Evolutionary conservation across 768 basidiomycete species (phyloP), one percentile per base, ranked within the genome.

Genomic region (Scleroderma citrinum): DNA sequence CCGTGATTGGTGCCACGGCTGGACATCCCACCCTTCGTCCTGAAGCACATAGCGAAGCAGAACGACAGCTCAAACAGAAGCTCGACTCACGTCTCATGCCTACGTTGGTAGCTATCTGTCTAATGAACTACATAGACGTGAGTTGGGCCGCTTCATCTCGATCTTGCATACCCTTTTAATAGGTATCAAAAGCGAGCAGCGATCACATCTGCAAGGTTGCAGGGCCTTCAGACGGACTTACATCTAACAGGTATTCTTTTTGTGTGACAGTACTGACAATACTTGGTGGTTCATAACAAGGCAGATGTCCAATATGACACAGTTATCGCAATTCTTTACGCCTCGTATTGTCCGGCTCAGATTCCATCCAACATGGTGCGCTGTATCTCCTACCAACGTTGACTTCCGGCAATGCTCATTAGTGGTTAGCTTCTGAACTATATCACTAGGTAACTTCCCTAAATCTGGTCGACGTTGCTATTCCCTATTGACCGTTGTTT

Each of bases 291-390:
- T 46, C 29, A 50, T 30, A 13, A 5, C 12, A 30, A 24, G 20
- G 10, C 49, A 81, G 80, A 76, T 49, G 61, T 80, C 14, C 73
- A 80, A 56, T 81, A 81, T 56, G 67, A 69, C 20, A 74, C 75
- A 3, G 65, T 80, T 20, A 62, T 82, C 13, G 78, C 79, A 1
- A 66, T 77, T 39, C 68, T 81, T 21, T 81, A 74, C 52, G 83
- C 69, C 2, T 78, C 80, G 1, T 82, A 85, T 51, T 76, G 76
- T 32, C 82, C 82, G 2, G 76, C 78, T 13, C 82, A 84, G 55
- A 75, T 85, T 46, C 83, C 83, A 1, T 82, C 78, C 1, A 85
- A 82, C 57, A 82, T 85, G 77, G 81, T 77, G 51, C 16, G 68
- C 59, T 36, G 16, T 7, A 5, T 31, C 20, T 1, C 7, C 21